phyloP scores from a whole-genome alignment of 2,329 filamentous ascomycete genomes.

The Trichoderma sp. region DNA sequence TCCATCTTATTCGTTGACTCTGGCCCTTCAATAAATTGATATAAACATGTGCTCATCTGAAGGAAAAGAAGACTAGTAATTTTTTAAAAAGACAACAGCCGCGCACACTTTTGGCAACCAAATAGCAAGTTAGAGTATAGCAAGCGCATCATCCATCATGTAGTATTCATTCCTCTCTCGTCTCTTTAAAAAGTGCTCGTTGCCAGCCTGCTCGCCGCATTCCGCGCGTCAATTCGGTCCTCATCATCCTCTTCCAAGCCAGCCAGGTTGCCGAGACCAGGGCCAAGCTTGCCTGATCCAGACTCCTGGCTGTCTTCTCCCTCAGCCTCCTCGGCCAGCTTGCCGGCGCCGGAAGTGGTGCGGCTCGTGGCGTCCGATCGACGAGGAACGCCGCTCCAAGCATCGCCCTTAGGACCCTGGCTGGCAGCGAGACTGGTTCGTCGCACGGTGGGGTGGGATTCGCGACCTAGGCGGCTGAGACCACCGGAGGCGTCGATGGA shows the following conservation, averaged over 20 bases:
- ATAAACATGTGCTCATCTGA: constrained; percentile 13
- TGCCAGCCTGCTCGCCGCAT: constrained; percentile 89
- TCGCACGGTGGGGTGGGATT: constrained; percentile 75
- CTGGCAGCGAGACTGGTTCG: constrained; percentile 79
- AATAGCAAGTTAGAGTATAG: not conserved
- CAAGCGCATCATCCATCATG: not conserved
- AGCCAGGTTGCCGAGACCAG: constrained; percentile 52
- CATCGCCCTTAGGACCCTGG: constrained; percentile 96
- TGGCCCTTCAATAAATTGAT: not conserved
- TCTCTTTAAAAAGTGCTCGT: constrained; percentile 78
- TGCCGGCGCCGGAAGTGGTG: constrained; percentile 66
- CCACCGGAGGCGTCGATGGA: constrained; percentile 90
- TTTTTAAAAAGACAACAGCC: not conserved
- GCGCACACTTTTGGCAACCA: not conserved
- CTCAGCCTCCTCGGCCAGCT: constrained; percentile 63
- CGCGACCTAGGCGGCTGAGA: constrained; percentile 83
- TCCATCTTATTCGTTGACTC: not conserved
- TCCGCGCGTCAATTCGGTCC: constrained; percentile 90
- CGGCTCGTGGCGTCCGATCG: constrained; percentile 76
- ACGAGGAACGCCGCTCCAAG: constrained; percentile 92
- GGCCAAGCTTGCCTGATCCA: constrained; percentile 41
- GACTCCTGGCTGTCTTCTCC: constrained; percentile 45
- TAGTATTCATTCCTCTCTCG: not conserved
- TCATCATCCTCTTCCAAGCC: constrained; percentile 78
- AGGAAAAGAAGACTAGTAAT: not conserved